These are phyloP conservation scores for Ichthyophthirius multifiliis DNA, from an alignment of 169 alveolate species.

Conservation along the genomic window DNA sequence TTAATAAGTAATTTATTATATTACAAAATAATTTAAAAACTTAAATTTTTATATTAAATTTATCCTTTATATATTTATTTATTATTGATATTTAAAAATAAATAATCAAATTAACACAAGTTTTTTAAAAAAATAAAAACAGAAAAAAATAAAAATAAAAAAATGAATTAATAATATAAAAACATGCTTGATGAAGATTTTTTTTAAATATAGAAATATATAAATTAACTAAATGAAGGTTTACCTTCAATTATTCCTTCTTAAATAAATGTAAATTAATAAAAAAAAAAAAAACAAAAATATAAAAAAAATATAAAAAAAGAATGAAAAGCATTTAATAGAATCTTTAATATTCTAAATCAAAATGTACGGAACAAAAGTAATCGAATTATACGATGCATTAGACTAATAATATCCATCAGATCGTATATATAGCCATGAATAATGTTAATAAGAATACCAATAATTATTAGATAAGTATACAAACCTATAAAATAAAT, in stretches of 20 bases:
- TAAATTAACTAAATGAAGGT: not conserved
- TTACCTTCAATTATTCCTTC: not conserved
- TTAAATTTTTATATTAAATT: too few relatives aligned
- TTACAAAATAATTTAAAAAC: too few relatives aligned
- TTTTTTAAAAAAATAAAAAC: too few relatives aligned
- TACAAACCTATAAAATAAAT: not conserved
- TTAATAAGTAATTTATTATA: too few relatives aligned
- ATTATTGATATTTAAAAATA: too few relatives aligned
- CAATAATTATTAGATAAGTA: not conserved
- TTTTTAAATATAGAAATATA: not conserved
- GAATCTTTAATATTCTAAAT: not conserved
- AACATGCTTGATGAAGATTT: not conserved
- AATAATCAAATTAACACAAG: too few relatives aligned
- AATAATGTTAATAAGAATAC: not conserved
- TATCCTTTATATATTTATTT: too few relatives aligned
- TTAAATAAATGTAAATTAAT: not conserved
- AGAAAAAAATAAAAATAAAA: too few relatives aligned
- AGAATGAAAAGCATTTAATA: not conserved
- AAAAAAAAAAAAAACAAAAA: not conserved
- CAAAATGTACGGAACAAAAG: not conserved
- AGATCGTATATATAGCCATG: not conserved
- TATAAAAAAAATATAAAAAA: not conserved
- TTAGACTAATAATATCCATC: not conserved
- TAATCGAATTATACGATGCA: not conserved
- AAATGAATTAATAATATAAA: too few relatives aligned